A percentile compares a stretch with the other conserved stretches of the same genome.
phyloP scores from a whole-genome alignment of 2,329 filamentous ascomycete genomes.

The Coniella lustricola region DNA sequence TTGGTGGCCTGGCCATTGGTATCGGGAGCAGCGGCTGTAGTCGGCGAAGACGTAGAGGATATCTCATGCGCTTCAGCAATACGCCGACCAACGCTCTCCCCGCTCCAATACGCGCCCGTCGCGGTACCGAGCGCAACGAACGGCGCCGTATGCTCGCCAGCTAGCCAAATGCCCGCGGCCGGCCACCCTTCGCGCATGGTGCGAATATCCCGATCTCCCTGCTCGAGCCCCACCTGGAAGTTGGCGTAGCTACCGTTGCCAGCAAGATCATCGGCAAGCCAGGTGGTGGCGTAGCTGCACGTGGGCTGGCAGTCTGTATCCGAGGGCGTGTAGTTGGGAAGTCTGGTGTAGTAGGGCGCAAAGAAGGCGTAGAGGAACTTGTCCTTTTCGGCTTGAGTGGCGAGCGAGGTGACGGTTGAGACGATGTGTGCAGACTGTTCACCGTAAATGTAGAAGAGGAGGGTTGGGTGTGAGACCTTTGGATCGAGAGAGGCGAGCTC shows the following conservation, averaged over 20 bases:
- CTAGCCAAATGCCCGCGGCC: slow-evolving; percentile 70
- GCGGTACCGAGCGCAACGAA: slow-evolving; percentile 84
- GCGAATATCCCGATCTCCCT: slow-evolving; percentile 66
- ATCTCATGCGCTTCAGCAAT: slow-evolving; percentile 49
- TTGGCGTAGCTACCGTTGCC: slow-evolving; percentile 81
- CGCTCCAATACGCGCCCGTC: slow-evolving; percentile 88
- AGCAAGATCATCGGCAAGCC: slow-evolving; percentile 71
- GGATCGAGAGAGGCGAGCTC: slow-evolving; percentile 61
- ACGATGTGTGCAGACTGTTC: slow-evolving; percentile 44
- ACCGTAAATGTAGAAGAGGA: slow-evolving; percentile 77
- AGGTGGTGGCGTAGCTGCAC: slow-evolving; percentile 63
- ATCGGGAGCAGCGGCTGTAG: not conserved
- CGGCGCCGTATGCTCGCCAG: slow-evolving; percentile 84
- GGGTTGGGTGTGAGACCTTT: slow-evolving; percentile 57
- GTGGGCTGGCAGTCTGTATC: slow-evolving; percentile 54
- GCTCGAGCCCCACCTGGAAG: slow-evolving; percentile 68
- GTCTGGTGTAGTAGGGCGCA: slow-evolving; percentile 66
- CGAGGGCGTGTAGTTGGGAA: slow-evolving; percentile 57
- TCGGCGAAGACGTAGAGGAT: slow-evolving; percentile 6
- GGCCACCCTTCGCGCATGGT: slow-evolving; percentile 55
- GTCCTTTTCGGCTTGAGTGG: slow-evolving; percentile 38
- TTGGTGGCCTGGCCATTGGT: not conserved
- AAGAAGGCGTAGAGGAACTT: slow-evolving; percentile 60
- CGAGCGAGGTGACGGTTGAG: slow-evolving; percentile 31
- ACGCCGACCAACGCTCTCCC: slow-evolving; percentile 66